Conservation (phyloP, 2,329 filamentous ascomycete genomes). For the Botrytis porri region DNA sequence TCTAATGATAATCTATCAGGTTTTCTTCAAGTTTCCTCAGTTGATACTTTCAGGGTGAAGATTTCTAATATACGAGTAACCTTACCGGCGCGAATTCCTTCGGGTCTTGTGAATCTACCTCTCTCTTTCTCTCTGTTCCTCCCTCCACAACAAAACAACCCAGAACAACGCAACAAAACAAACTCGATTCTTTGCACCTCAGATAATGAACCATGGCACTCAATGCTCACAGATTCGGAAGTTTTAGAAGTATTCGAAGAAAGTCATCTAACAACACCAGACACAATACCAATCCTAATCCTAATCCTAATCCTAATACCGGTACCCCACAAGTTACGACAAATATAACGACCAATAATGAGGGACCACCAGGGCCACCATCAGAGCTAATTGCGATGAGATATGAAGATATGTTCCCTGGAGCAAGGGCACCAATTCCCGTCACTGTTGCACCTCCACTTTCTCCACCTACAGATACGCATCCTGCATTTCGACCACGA, state of each 20-base stretch:
- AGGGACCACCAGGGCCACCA: conserved; percentile 33
- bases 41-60: background rate
- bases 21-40: background rate
- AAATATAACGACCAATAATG: conserved; percentile 24
- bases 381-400: conserved; percentile 50
- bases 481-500: conserved; percentile 34
- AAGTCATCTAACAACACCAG: background rate
- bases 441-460: conserved; percentile 36
- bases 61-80: background rate
- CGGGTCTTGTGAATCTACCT: background rate
- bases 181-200: background rate
- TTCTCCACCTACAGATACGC: conserved; percentile 31
- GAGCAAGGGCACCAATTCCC: conserved; percentile 55
- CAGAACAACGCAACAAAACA: background rate
- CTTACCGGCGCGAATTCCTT: background rate
- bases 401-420: conserved; percentile 58
- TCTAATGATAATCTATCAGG: background rate
- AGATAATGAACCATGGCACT: conserved; percentile 17
- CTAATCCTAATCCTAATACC: background rate
- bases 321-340: conserved; percentile 11
- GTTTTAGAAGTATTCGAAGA: background rate
- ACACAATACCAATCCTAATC: background rate
- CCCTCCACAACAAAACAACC: background rate
- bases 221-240: conserved; percentile 4
- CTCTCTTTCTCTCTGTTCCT: background rate